phyloP scores from a whole-genome alignment of 805 yeast species.

The Sungouiozyma intestinalis region DNA sequence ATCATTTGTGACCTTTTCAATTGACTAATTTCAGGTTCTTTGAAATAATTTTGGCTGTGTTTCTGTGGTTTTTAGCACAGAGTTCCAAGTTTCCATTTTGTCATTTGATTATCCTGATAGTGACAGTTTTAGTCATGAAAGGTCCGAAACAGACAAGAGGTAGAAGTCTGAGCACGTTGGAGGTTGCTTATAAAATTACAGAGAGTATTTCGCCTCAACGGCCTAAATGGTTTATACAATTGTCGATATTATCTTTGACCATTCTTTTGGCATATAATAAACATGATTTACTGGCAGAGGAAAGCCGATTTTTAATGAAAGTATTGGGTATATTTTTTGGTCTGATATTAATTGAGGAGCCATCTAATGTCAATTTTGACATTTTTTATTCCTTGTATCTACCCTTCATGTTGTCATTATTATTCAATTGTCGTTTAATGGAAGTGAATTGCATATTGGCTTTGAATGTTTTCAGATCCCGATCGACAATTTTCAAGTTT shows the following conservation, averaged over 20 bases:
- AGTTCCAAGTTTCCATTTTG: no score
- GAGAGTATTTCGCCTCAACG: background rate
- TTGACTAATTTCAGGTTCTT: no score
- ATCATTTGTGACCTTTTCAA: no score
- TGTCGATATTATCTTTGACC: background rate
- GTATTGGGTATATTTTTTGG: background rate
- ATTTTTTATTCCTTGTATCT: slow-evolving; percentile 27
- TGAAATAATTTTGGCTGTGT: no score
- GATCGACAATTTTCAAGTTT: slow-evolving; percentile 11
- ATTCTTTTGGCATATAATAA: background rate
- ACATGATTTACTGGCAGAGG: background rate
- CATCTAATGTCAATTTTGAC: slow-evolving; percentile 23
- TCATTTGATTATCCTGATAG: background rate
- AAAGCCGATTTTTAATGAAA: background rate
- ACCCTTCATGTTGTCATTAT: slow-evolving; percentile 25
- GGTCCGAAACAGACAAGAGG: background rate
- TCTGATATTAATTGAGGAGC: background rate
- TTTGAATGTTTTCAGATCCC: slow-evolving; percentile 21
- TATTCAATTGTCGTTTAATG: slow-evolving; percentile 18
- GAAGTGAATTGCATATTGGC: slow-evolving; percentile 25
- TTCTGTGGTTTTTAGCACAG: no score
- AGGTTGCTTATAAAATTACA: background rate
- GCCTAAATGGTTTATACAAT: background rate
- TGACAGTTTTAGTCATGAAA: background rate
- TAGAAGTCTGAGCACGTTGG: background rate